Evolutionary conservation across 495 filamentous ascomycete genomes (phyloP).

Genomic region (Hypoxylon cercidicola): DNA sequence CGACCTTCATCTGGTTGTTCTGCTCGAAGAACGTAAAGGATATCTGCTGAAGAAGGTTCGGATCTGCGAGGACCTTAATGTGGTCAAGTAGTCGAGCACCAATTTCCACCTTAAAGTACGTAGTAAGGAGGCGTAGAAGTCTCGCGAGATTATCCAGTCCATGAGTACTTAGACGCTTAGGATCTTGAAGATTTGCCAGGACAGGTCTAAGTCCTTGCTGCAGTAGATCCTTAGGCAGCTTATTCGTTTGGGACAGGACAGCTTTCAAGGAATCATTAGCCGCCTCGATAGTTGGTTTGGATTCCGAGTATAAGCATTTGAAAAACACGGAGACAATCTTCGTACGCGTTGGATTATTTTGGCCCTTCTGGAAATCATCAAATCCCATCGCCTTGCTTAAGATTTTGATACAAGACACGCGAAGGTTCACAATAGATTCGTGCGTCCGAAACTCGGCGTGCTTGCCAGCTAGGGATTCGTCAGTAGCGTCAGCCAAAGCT

Average conservation of each 20-base stretch:
- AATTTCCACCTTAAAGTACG: constrained; percentile 99
- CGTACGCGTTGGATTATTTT: constrained; percentile 75
- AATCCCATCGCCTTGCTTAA: constrained; percentile 92
- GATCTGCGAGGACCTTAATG: constrained; percentile 89
- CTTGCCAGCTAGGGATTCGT: constrained; percentile 86
- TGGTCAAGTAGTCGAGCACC: constrained; percentile 90
- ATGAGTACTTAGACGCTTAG: constrained; percentile 86
- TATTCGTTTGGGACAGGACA: constrained; percentile 86
- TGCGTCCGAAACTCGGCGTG: constrained; percentile 89
- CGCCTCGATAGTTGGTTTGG: constrained; percentile 90
- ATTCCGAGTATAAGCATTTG: constrained; percentile 93
- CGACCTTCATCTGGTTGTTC: constrained; percentile 87
- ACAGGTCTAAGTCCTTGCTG: constrained; percentile 95
- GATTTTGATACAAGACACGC: constrained; percentile 92
- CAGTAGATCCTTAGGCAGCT: constrained; percentile 93
- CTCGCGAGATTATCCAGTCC: constrained; percentile 91
- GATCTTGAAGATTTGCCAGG: constrained; percentile 93
- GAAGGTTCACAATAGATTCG: constrained; percentile 87
- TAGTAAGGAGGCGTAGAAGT: constrained; percentile 88
- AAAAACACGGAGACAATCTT: constrained; percentile 97
- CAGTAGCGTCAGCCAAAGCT: constrained; percentile 90
- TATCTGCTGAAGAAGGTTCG: constrained; percentile 80
- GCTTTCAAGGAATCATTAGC: constrained; percentile 87
- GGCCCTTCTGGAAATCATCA: constrained; percentile 78
- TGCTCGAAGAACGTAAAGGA: constrained; percentile 96